Base-by-base conservation (phyloP, 1,139 yeast species). In the Chernovozyma sophiae-reginae region DNA sequence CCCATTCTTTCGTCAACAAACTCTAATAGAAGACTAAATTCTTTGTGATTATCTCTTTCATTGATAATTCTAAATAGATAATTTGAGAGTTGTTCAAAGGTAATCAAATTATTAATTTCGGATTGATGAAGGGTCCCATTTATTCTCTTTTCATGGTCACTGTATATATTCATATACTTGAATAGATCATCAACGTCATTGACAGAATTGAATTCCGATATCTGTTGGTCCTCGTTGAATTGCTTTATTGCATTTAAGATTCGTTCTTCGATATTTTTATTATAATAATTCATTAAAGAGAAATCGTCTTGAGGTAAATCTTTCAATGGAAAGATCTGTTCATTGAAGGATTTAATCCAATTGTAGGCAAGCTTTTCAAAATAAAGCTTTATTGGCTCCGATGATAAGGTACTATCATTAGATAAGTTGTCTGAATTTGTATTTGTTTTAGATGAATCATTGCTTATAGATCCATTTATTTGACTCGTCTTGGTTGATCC, bases 271-370 rank as follows among this genome's bases (percentile, higher is more conserved):
- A 43, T 31, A 4, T 13, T 35, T 11, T 32, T 44, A 25, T 49
- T 33, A 8, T 38, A 28, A 16, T 44, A 43, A 24, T 32, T 22
- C 12, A 16, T 8, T 22, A 10, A 15, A 22, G 28, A 11, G 8
- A n/a, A n/a, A 15, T 25, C 34, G 12, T 25, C 27, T 12, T 27
- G 31, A 8, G 44, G 42, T 4, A 59, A 36, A 3, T 52, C 53
- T 7, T 39, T 33, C 22, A 65, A 47, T 6, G 34, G 24, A 2
- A 36, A 33, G 4, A 56, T 51, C 33, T 52, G 54, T 8, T 48
- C 37, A 33, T 62, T 59, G 43, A 61, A 63, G 2, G 49, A 44
- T 4, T 57, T 49, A 14, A 59, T 39, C 69, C 74, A 70, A 20
- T 54, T 50, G 4, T 45, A 43, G 1, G 62, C 53, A 14, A 63